phyloP scores from a whole-genome alignment of 306 rosid species.

The Begonia fuchsioides region DNA sequence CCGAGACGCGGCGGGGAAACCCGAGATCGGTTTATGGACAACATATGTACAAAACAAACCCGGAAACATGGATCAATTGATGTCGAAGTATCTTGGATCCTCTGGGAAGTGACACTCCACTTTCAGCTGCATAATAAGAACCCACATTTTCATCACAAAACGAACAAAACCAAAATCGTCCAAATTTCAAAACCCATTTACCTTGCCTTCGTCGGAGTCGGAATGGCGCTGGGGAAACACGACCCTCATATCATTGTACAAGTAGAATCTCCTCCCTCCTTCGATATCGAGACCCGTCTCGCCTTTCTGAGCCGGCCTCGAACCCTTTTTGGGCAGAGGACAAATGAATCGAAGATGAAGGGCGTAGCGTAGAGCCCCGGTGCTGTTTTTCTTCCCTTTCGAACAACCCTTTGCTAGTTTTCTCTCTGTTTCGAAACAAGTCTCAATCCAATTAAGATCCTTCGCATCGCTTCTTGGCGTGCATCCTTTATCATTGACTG shows the following conservation, averaged over 20 bases:
- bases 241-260: slow-evolving; percentile 75
- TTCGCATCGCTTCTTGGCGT: slow-evolving; percentile 28
- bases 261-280: slow-evolving; percentile 68
- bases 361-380: slow-evolving; percentile 78
- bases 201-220: slow-evolving; percentile 98
- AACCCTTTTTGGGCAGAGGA: slow-evolving; percentile 48
- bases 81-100: slow-evolving; percentile 83
- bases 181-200: slow-evolving; percentile 16
- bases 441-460: slow-evolving; percentile 28
- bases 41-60: neutral
- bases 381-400: slow-evolving; percentile 40
- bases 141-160: slow-evolving; percentile 7
- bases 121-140: slow-evolving; percentile 53
- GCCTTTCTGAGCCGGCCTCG: slow-evolving; percentile 37
- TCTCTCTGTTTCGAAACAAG: slow-evolving; percentile 35
- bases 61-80: slow-evolving; percentile 34
- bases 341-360: slow-evolving; percentile 91
- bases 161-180: neutral
- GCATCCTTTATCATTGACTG: neutral
- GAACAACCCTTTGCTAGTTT: slow-evolving; percentile 25
- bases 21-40: too few relatives aligned
- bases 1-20: too few relatives aligned
- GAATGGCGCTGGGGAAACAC: slow-evolving; percentile 98
- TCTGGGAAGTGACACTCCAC: slow-evolving; percentile 96
- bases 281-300: slow-evolving; percentile 23